phyloP scores from a whole-genome alignment of 2,329 filamentous ascomycete species.

The Curvularia sp. region DNA sequence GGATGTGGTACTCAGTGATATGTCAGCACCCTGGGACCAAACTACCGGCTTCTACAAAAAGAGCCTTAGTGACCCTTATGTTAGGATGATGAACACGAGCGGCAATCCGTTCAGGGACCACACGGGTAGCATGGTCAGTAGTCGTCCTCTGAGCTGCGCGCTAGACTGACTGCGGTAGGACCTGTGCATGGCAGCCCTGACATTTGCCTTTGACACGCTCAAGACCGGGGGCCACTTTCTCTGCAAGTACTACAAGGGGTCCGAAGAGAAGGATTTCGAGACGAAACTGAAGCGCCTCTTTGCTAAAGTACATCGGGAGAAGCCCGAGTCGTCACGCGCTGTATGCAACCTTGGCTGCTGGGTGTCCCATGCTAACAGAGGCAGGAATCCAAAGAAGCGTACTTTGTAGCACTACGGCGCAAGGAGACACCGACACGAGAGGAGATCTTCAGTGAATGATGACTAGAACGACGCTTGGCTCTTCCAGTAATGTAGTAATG shows the following conservation, averaged over 20 bases:
- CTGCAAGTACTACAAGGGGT: slow-evolving; percentile 96
- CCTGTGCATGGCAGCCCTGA: slow-evolving; percentile 83
- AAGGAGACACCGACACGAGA: slow-evolving; percentile 61
- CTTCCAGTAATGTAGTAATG: neutral
- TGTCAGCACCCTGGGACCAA: slow-evolving; percentile 96
- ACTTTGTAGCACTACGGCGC: slow-evolving; percentile 79
- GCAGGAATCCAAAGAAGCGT: slow-evolving; percentile 84
- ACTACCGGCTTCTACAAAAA: slow-evolving; percentile 79
- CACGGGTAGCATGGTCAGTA: slow-evolving; percentile 86
- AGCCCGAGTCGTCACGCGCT: slow-evolving; percentile 87
- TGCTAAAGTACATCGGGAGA: slow-evolving; percentile 79
- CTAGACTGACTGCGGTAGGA: slow-evolving; percentile 65
- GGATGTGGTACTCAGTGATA: slow-evolving; percentile 96
- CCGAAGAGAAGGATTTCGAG: slow-evolving; percentile 83
- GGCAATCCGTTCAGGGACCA: slow-evolving; percentile 88
- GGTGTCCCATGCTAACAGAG: slow-evolving; percentile 14
- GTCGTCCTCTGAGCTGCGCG: neutral
- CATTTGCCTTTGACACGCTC: slow-evolving; percentile 85
- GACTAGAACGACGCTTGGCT: neutral
- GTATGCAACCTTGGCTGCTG: slow-evolving; percentile 56
- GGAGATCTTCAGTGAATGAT: slow-evolving; percentile 52
- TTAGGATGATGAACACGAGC: slow-evolving; percentile 99
- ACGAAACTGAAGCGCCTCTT: slow-evolving; percentile 77
- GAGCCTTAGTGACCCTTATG: slow-evolving; percentile 93
- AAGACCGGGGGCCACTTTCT: slow-evolving; percentile 86